Evolutionary conservation across 164 flowering plant species (phyloP).

Genomic region (Sedum album): DNA sequence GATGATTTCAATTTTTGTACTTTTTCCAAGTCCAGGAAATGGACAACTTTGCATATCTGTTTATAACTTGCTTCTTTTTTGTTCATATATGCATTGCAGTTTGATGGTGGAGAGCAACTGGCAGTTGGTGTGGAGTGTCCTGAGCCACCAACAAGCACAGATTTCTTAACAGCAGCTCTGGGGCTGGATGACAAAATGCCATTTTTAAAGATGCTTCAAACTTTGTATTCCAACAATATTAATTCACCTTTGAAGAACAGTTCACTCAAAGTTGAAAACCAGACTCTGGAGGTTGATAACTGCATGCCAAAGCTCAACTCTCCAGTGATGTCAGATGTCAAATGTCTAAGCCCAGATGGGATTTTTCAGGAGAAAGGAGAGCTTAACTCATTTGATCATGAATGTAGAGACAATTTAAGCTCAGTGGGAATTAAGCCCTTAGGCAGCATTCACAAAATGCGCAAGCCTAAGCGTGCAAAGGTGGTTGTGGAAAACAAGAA

Average conservation of each 20-base stretch:
- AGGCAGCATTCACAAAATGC: not conserved
- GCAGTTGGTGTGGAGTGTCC: not conserved
- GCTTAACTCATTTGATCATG: not conserved
- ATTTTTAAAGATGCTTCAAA: constrained; percentile 51
- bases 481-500: constrained; percentile 35
- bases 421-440: not conserved
- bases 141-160: not conserved
- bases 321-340: constrained; percentile 14
- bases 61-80: not conserved
- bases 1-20: constrained; percentile 8
- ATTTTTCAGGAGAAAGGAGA: not conserved
- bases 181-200: constrained; percentile 39
- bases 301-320: constrained; percentile 28
- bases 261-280: constrained; percentile 15
- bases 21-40: not conserved
- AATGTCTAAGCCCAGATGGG: not conserved
- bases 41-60: not conserved
- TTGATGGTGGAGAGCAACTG: constrained; percentile 2
- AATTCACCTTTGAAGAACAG: not conserved
- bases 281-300: constrained; percentile 35
- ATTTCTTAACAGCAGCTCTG: constrained; percentile 8
- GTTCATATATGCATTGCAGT: not conserved
- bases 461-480: not conserved
- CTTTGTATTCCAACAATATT: constrained; percentile 18
- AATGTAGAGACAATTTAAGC: constrained; percentile 18